Base-by-base conservation (phyloP, 345 rosid genomes). In the Gossypium rotundifolium region DNA sequence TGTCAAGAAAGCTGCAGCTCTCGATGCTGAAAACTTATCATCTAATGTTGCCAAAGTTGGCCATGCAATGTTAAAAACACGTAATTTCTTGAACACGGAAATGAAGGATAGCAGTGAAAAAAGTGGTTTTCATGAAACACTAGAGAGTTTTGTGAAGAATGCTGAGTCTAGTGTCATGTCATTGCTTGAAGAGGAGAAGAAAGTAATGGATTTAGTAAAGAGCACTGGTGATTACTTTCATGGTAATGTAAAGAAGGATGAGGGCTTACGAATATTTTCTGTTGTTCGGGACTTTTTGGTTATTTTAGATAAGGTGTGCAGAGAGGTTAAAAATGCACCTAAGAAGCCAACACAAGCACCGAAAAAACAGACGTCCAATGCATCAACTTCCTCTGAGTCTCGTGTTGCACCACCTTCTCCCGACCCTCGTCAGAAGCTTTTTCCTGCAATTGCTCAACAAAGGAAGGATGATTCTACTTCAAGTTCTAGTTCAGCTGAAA, bases 141-240 rank as follows among this genome's bases (percentile, higher is more conserved):
- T 96, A 57, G 89, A 85, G 78, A 84, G 92, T 81, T 96, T 96
- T 70, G 94, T 89, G 84, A 86, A 87, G 83, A 87, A 80, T 52
- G 96, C 97, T 2, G 97, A 89, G 83, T 84, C 73, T 38, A 90
- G 88, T 54, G 76, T 91, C 77, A 83, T 72, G 84, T 70, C 81
- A n/a, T 76, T 93, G 81, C 83, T 86, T 44, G 90, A 75, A 68
- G 98, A 96, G 84, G 99, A 96, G 78, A 90, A 89, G 90, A 91
- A 89, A 78, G 90, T 96, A 68, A 86, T 87, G 90, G 85, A 86
- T 68, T 60, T 96, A 72, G 97, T 93, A 88, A 96, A 91, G 86
- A 89, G 87, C 78, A 88, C 98, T 17, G 97, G 96, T 1, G 97
- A 96, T 75, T 96, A 96, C 75, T 96, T 93, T 87, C 98, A 96